phyloP scores from a whole-genome alignment of 2,329 filamentous ascomycete genomes.

The Graphilbum fragrans region DNA sequence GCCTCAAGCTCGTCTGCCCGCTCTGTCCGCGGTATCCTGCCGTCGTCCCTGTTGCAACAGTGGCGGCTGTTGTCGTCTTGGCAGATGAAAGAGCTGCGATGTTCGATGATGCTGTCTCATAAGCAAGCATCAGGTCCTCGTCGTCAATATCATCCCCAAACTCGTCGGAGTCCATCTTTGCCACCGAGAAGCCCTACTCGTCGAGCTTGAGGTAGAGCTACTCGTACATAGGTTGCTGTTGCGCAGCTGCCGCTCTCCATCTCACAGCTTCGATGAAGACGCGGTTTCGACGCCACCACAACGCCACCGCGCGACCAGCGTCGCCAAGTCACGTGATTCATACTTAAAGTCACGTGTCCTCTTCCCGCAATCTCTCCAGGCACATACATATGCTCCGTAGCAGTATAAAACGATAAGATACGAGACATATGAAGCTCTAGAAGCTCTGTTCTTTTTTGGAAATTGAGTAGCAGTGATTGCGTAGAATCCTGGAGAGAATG shows the following conservation, averaged over 20 bases:
- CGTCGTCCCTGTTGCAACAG: background rate
- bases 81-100: background rate
- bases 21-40: background rate
- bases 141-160: constrained; percentile 54
- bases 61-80: background rate
- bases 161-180: constrained; percentile 32
- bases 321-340: constrained; percentile 10
- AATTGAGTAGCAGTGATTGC: no score
- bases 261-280: background rate
- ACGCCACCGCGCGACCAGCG: background rate
- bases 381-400: no score
- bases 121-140: constrained; percentile 50
- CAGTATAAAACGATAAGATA: no score
- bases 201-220: no score
- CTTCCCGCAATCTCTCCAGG: no score
- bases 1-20: background rate
- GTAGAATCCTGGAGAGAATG: no score
- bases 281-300: background rate
- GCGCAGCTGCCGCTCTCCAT: no score
- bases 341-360: background rate
- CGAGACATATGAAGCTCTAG: background rate
- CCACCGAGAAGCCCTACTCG: background rate
- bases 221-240: no score
- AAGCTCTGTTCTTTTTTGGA: no score
- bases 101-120: constrained; percentile 17